Conservation (phyloP, 2,329 filamentous ascomycete species). For the Setomelanomma holmii region DNA sequence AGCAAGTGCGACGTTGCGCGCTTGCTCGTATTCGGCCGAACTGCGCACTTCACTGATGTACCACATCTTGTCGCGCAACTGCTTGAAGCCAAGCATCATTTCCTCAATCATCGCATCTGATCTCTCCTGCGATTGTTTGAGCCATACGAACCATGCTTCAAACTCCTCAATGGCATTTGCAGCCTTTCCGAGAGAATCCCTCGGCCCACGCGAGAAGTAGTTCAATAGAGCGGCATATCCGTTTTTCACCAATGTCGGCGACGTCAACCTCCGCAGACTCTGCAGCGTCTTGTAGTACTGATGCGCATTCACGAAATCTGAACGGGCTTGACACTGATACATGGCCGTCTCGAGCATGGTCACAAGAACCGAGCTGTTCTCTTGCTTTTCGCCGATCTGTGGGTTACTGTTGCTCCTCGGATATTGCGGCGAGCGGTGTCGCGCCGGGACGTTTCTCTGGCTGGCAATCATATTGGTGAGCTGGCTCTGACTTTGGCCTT, state of each 20-base stretch:
- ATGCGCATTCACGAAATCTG: constrained; percentile 84
- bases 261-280: constrained; percentile 70
- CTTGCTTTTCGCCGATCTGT: constrained; percentile 38
- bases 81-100: constrained; percentile 75
- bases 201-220: constrained; percentile 75
- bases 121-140: constrained; percentile 81
- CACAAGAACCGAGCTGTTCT: constrained; percentile 63
- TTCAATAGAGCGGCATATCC: constrained; percentile 75
- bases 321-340: constrained; percentile 76
- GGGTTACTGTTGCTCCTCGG: constrained; percentile 52
- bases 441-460: constrained; percentile 42
- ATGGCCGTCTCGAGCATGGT: constrained; percentile 80
- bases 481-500: constrained; percentile 42
- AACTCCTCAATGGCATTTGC: constrained; percentile 78
- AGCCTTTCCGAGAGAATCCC: constrained; percentile 72
- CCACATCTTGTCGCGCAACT: constrained; percentile 97
- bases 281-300: constrained; percentile 84
- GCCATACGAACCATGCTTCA: constrained; percentile 81
- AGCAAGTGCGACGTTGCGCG: constrained; percentile 82
- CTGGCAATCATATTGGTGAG: constrained; percentile 49
- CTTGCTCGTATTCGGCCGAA: constrained; percentile 86
- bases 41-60: constrained; percentile 93
- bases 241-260: constrained; percentile 67
- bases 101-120: constrained; percentile 76
- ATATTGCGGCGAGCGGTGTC: constrained; percentile 47